Base-by-base conservation (phyloP, 352 stramenopile species). In the Aphanomyces stellatus region DNA sequence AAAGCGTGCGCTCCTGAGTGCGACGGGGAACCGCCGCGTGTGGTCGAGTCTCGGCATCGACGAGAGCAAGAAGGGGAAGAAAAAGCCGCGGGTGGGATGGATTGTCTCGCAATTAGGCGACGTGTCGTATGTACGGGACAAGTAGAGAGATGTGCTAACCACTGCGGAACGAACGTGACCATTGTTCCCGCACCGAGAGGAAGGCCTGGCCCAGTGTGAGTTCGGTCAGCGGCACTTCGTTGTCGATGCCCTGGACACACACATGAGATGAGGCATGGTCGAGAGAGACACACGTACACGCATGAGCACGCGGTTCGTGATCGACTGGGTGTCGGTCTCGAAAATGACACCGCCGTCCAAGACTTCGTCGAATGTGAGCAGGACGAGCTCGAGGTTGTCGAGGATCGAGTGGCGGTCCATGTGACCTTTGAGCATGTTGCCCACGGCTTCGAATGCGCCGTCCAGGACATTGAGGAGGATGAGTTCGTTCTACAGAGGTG, bases 291-390 rank as follows among this genome's bases (percentile, higher is more conserved):
- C 37, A 72, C 81, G 69, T 87, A 93, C 88, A 51, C 88, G 85
- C 88, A 96, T 96, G 53, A 96, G 79, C 69, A 96, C 88, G 27
- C 88, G 87, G 75, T 96, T 95, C 43, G 85, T 83, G 66, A 96
- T 93, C 28, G 87, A 92, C 24, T 86, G 81, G 30, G 88, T 91
- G 70, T 96, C 88, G 27, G 88, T 74, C 71, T 96, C 88, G 42
- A 72, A 62, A 53, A 71, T 79, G 61, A 77, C 91, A 80, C 88
- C 88, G 57, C 88, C 88, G 56, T 96, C 88, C 41, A 96, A 85
- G 62, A 96, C 84, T 75, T 96, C 88, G 63, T 96, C 88, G 57
- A 95, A 88, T 13, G 87, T 92, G 48, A 96, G 72, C 37, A 96
- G 76, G 61, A 96, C 88, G 42, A 95, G 66, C 71, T 96, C 88